Evolutionary conservation across 2,329 filamentous ascomycete genomes (phyloP).

Genomic region (Cyphellophora attinorum): DNA sequence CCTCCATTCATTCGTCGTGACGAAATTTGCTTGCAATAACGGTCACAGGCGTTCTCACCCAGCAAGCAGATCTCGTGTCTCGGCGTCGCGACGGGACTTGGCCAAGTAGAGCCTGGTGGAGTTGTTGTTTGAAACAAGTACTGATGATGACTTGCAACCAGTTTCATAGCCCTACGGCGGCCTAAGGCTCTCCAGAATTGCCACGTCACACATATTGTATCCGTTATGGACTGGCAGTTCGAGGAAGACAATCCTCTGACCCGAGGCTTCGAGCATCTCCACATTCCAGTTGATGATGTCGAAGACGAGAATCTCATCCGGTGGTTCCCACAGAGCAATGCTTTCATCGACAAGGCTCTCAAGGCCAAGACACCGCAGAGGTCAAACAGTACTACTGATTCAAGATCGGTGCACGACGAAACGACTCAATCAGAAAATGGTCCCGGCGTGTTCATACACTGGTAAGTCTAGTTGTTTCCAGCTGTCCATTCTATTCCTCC

Average conservation of each 20-base stretch:
- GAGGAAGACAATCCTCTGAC: slow-evolving; percentile 41
- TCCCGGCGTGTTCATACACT: slow-evolving; percentile 57
- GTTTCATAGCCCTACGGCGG: slow-evolving; percentile 69
- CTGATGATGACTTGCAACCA: slow-evolving; percentile 30
- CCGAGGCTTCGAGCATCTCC: slow-evolving; percentile 59
- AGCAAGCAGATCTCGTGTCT: too few relatives aligned
- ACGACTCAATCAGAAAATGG: not conserved
- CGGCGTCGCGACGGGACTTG: too few relatives aligned
- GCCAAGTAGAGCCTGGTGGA: too few relatives aligned
- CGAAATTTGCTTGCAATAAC: too few relatives aligned
- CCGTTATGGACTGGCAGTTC: slow-evolving; percentile 58
- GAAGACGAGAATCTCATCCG: slow-evolving; percentile 79
- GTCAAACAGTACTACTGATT: not conserved
- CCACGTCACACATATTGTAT: slow-evolving; percentile 84
- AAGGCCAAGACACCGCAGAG: slow-evolving; percentile 21
- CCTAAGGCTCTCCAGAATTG: slow-evolving; percentile 59
- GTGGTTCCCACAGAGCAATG: slow-evolving; percentile 67
- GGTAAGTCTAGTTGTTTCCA: slow-evolving; percentile 40
- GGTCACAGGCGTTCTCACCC: too few relatives aligned
- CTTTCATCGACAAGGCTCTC: slow-evolving; percentile 74
- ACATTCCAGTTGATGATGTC: slow-evolving; percentile 81
- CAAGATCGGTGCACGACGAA: too few relatives aligned
- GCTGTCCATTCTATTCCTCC: too few relatives aligned
- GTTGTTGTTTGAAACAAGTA: too few relatives aligned
- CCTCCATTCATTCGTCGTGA: too few relatives aligned